These are phyloP conservation scores for Xylaria sp. DNA, from an alignment of 2,329 filamentous ascomycete genomes.

Conservation along the genomic window DNA sequence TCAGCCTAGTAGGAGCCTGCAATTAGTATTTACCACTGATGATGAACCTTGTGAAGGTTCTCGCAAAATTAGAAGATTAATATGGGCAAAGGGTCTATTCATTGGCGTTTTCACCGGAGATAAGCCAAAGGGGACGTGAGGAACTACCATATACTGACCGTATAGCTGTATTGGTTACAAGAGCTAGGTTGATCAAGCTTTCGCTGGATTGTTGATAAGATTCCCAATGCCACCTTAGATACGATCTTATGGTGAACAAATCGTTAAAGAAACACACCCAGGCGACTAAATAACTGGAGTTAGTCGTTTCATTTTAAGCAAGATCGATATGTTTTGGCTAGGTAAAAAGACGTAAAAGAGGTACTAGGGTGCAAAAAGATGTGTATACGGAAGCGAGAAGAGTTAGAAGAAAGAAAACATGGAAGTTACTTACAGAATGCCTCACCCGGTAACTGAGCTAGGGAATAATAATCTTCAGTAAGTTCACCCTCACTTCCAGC, in stretches of 20 bases:
- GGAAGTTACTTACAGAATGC: constrained; percentile 22
- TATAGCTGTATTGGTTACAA: constrained; percentile 27
- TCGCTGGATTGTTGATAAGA: constrained; percentile 1
- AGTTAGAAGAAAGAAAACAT: background rate
- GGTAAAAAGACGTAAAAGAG: background rate
- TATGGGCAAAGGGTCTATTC: background rate
- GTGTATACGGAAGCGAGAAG: background rate
- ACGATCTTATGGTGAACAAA: constrained; percentile 13
- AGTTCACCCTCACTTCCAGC: background rate
- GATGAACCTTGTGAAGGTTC: background rate
- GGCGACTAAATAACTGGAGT: constrained; percentile 11
- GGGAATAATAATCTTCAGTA: background rate
- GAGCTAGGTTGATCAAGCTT: constrained; percentile 8
- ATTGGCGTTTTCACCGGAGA: background rate
- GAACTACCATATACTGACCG: background rate
- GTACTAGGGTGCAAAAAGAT: background rate
- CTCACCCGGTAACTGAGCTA: constrained; percentile 18
- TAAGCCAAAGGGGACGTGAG: background rate
- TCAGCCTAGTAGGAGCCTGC: background rate
- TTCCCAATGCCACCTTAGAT: background rate
- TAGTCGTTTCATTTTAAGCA: background rate
- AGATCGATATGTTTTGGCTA: background rate
- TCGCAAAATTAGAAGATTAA: no score
- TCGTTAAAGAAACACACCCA: constrained; percentile 34
- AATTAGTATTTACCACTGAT: background rate